Percentiles rank a stretch among this genome's conserved stretches.
These are phyloP conservation scores for Paramecium sexaurelia DNA, from an alignment of 73 alveolate genomes.

Conservation along the genomic window DNA sequence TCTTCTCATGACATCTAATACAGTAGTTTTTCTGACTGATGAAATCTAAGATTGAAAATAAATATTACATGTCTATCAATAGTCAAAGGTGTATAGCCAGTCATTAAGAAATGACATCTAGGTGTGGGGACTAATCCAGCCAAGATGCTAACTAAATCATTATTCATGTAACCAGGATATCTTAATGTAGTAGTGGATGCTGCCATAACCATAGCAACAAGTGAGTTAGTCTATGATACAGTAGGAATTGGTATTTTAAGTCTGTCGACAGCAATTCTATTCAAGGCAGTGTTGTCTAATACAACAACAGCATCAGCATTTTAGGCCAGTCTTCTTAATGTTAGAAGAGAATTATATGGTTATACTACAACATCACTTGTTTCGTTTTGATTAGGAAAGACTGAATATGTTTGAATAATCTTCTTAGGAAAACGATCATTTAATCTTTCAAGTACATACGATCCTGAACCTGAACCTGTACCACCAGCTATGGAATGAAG, in stretches of 20 bases:
- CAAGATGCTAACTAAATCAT: slow-evolving; percentile 97
- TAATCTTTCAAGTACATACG: slow-evolving; percentile 95
- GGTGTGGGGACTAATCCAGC: slow-evolving; percentile 99
- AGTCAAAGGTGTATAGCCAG: slow-evolving; percentile 99
- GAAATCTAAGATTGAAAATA: slow-evolving; percentile 59
- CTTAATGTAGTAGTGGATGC: slow-evolving; percentile 99
- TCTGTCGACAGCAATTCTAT: slow-evolving; percentile 97
- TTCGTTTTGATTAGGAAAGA: slow-evolving; percentile 91
- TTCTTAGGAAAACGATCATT: slow-evolving; percentile 96
- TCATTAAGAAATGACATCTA: slow-evolving; percentile 98
- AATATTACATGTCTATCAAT: slow-evolving; percentile 81
- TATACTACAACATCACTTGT: slow-evolving; percentile 97
- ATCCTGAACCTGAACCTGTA: slow-evolving; percentile 99
- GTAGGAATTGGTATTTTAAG: slow-evolving; percentile 93
- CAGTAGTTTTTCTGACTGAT: slow-evolving; percentile 98
- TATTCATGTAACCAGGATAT: slow-evolving; percentile 99
- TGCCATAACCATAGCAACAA: slow-evolving; percentile 97
- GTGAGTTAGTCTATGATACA: slow-evolving; percentile 91
- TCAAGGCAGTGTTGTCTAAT: slow-evolving; percentile 97
- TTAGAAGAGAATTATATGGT: slow-evolving; percentile 93
- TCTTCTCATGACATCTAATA: slow-evolving; percentile 97
- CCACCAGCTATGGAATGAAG: slow-evolving; percentile 98
- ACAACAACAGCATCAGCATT: slow-evolving; percentile 98
- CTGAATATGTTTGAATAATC: slow-evolving; percentile 91
- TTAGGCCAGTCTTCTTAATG: slow-evolving; percentile 84